These are phyloP conservation scores for Cynara cardunculus DNA, from an alignment of 129 eudicot species.

Conservation along the genomic window DNA sequence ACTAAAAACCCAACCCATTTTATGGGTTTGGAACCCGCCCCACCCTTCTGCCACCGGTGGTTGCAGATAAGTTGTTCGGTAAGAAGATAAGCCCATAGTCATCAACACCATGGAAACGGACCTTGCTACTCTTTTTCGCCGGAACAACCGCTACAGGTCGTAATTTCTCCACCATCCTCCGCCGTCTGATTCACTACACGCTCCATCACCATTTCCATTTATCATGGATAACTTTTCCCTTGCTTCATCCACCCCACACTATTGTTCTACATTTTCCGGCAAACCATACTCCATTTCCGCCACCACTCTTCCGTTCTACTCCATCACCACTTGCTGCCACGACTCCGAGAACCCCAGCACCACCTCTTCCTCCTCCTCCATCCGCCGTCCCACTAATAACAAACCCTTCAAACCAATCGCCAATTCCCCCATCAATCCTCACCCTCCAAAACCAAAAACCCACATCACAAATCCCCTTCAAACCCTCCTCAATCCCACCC, in stretches of 20 bases:
- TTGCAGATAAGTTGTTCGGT: not conserved
- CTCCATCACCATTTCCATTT: too few species aligned
- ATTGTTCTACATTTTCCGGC: constrained; percentile 34
- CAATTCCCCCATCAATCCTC: constrained; percentile 26
- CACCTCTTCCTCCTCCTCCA: constrained; percentile 35
- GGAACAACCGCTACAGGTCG: not conserved
- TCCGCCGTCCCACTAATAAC: constrained; percentile 42
- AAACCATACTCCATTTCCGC: constrained; percentile 27
- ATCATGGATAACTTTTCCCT: constrained; percentile 60
- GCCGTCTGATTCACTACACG: not conserved
- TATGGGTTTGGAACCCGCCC: not conserved
- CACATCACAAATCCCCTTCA: constrained; percentile 40
- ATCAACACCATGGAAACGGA: not conserved
- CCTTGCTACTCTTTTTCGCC: not conserved
- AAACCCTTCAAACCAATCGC: constrained; percentile 33
- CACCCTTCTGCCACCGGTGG: not conserved
- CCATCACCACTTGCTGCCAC: constrained; percentile 31
- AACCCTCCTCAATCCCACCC: constrained; percentile 31
- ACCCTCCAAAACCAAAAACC: constrained; percentile 33
- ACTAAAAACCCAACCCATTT: not conserved
- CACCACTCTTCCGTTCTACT: constrained; percentile 20
- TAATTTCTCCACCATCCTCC: not conserved
- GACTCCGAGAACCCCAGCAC: constrained; percentile 28
- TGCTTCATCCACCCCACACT: constrained; percentile 54
- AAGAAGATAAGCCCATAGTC: not conserved